Evolutionary conservation across 371 early-diverging fungal genomes (phyloP), one percentile per base, ranked within the genome.

Genomic region (Chytridiales sp.): DNA sequence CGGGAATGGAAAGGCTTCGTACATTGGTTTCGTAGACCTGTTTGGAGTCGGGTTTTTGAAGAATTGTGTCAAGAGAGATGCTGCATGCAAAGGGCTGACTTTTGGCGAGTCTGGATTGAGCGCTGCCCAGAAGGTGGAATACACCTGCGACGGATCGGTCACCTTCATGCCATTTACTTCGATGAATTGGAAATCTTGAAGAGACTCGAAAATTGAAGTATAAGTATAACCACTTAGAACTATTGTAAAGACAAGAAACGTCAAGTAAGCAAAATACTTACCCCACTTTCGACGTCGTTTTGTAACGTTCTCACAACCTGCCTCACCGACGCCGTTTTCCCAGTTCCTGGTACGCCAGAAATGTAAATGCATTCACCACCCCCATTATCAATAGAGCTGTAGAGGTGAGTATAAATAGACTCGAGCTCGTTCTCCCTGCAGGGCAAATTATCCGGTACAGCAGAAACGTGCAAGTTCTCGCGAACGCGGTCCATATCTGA

Each of bases 271-370:
- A 11, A 38, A 38, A 38, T 9, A 38, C n/a, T 42, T 67, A 85
- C 90, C 51, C 81, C 81, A 35, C 80, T 75, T 24, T 85, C 87
- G n/a, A 82, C 83, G 39, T 84, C 81, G 8, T 82, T 77, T 43
- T 87, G 81, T 38, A 95, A 76, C 29, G 86, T 75, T 8, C 87
- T 79, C 29, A 99, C 85, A 0, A 92, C 93, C 67, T 88, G 89
- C 17, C 85, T 79, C 0, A 98, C 91, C 0, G 97, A 96, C 0
- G 95, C 97, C 0, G 99, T 98, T 72, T 99, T 99, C 39, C 99
- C 99, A 3, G 98, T 97, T 1, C 99, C 99, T 0, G 97, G 96
- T 0, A 95, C 93, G 3, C 97, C 96, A n/a, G 94, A 91, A 17
- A 97, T 88, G 69, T 95, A 86, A 86, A 52, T 40, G 44, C 35